phyloP scores from a whole-genome alignment of 139 green algal genomes.

The Penium margaritaceum region DNA sequence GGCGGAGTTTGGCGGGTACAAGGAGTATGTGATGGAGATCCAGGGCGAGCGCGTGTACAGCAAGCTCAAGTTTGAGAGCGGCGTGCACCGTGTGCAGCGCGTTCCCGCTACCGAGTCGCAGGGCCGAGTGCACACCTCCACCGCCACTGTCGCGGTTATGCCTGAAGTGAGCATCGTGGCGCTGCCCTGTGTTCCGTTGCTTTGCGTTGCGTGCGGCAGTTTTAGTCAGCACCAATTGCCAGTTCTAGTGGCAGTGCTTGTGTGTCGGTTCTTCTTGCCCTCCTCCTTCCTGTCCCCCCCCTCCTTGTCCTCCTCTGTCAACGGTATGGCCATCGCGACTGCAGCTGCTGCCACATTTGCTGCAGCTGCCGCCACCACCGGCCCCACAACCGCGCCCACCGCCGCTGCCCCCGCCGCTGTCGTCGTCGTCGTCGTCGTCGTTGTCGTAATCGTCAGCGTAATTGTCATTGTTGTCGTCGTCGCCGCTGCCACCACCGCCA shows the following conservation, averaged over 20 bases:
- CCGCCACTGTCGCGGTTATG: conserved; percentile 78
- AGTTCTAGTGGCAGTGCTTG: conserved; percentile 46
- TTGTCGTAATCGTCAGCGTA: too few species aligned
- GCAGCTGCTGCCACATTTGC: too few species aligned
- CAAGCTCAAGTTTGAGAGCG: conserved; percentile 88
- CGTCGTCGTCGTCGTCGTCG: too few species aligned
- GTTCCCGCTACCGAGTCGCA: conserved; percentile 85
- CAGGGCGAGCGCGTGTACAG: conserved; percentile 49
- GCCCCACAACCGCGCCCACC: too few species aligned
- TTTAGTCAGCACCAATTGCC: too few species aligned
- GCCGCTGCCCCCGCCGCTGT: too few species aligned
- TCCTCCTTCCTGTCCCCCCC: not conserved
- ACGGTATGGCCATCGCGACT: too few species aligned
- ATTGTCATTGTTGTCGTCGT: too few species aligned
- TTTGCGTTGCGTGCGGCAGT: too few species aligned
- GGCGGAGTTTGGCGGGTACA: conserved; percentile 75
- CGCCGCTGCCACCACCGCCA: too few species aligned
- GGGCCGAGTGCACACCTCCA: conserved; percentile 89
- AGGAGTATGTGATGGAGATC: conserved; percentile 62
- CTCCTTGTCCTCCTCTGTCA: not conserved
- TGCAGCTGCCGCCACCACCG: too few species aligned
- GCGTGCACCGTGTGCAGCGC: conserved; percentile 94
- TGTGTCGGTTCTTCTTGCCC: not conserved
- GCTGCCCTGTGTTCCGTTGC: too few species aligned
- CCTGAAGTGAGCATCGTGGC: conserved; percentile 54